These are phyloP conservation scores for Trichosanthes truncata DNA, from an alignment of 306 rosid species.

Conservation along the genomic window DNA sequence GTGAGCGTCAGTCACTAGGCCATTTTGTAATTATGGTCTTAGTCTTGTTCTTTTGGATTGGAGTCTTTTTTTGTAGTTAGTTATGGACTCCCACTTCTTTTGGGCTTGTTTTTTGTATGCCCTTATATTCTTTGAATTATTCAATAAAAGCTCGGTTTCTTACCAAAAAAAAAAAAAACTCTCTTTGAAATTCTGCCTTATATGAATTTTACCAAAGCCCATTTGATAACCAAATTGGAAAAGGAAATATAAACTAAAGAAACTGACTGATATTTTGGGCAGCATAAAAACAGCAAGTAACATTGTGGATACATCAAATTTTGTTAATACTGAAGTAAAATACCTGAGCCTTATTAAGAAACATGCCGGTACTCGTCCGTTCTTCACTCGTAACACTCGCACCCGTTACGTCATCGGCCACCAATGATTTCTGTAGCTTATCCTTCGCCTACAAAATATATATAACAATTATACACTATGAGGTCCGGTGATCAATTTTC, in stretches of 20 bases:
- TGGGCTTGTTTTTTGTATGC: no score
- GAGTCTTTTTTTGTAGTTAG: no score
- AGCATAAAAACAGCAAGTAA: not conserved
- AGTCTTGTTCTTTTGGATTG: no score
- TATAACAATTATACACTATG: not conserved
- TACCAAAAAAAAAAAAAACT: no score
- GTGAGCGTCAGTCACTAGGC: no score
- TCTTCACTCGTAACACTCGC: conserved; percentile 64
- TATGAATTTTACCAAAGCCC: not conserved
- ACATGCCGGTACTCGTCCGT: conserved; percentile 96
- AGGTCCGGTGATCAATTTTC: not conserved
- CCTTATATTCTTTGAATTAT: no score
- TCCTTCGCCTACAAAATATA: conserved; percentile 45
- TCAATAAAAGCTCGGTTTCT: no score
- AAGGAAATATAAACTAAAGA: not conserved
- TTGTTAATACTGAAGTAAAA: not conserved
- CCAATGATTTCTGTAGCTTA: conserved; percentile 83
- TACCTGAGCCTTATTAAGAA: conserved; percentile 68
- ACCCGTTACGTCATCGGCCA: conserved; percentile 82
- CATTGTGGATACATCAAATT: not conserved
- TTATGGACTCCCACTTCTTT: no score
- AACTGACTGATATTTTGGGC: not conserved
- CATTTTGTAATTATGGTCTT: no score
- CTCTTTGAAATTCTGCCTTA: not conserved
- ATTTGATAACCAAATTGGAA: not conserved